phyloP scores from a whole-genome alignment of 345 rosid genomes.

The Sonneratia alba region DNA sequence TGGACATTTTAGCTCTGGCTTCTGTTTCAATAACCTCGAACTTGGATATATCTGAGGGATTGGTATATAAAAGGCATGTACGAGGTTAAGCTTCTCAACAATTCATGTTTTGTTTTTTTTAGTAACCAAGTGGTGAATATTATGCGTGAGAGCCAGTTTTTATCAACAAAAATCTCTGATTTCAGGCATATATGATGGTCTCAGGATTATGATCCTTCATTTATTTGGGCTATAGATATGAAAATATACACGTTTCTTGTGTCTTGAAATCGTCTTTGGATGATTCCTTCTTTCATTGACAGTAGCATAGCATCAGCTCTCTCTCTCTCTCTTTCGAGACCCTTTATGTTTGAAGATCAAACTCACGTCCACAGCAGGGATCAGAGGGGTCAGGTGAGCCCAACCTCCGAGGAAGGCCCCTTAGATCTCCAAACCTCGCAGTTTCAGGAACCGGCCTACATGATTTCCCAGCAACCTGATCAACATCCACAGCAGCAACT shows the following conservation, averaged over 20 bases:
- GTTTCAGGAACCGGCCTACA: slow-evolving; percentile 18
- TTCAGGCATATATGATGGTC: background rate
- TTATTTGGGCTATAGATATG: background rate
- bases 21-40: background rate
- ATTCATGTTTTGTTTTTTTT: no score
- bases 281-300: slow-evolving; percentile 29
- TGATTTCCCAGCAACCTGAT: slow-evolving; percentile 17
- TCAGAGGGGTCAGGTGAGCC: slow-evolving; percentile 18
- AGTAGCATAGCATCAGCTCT: slow-evolving; percentile 51
- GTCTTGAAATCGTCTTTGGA: background rate
- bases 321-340: slow-evolving; percentile 45
- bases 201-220: background rate
- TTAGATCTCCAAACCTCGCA: slow-evolving; percentile 25
- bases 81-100: no score
- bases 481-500: slow-evolving; percentile 23
- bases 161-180: background rate
- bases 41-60: background rate
- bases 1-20: background rate
- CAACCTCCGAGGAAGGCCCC: slow-evolving; percentile 17
- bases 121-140: no score
- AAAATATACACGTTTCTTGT: background rate
- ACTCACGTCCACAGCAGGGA: slow-evolving; percentile 20
- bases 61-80: no score
- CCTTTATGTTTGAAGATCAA: slow-evolving; percentile 47
- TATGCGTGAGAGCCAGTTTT: no score